These are phyloP conservation scores for Zea mays DNA, from an alignment of 176 grass and related monocot genomes.

Conservation along the genomic window DNA sequence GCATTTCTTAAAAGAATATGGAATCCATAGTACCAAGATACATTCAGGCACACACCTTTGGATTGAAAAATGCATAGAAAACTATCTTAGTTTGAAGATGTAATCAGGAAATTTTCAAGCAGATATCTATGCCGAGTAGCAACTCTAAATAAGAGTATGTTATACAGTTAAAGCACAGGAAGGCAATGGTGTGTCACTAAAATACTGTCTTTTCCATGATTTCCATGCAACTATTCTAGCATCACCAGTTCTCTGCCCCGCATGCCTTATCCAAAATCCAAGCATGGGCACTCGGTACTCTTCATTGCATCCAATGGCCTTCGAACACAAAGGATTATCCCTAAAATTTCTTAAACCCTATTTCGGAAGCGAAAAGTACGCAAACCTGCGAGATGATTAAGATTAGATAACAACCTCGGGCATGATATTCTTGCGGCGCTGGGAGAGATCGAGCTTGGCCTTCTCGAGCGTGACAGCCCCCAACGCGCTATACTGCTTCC, in stretches of 20 bases:
- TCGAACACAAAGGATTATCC: background rate
- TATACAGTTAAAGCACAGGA: background rate
- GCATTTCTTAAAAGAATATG: background rate
- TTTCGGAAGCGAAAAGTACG: background rate
- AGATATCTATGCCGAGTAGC: background rate
- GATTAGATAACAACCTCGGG: slow-evolving; percentile 61
- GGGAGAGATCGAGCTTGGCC: slow-evolving; percentile 68
- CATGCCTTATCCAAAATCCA: slow-evolving; percentile 29
- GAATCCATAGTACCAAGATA: background rate
- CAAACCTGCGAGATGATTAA: slow-evolving; percentile 11
- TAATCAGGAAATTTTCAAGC: background rate
- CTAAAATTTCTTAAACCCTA: slow-evolving; percentile 28
- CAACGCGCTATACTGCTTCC: slow-evolving; percentile 61
- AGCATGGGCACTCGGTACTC: background rate
- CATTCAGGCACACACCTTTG: background rate
- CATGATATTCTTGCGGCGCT: slow-evolving; percentile 53
- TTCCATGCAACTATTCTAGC: background rate
- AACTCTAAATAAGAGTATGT: background rate
- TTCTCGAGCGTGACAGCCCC: slow-evolving; percentile 65
- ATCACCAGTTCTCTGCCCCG: background rate
- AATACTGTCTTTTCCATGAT: background rate
- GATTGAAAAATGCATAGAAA: slow-evolving; percentile 8
- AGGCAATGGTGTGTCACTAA: background rate
- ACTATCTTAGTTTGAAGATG: background rate
- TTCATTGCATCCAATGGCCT: background rate